These are phyloP conservation scores for Rhodomyrtus tomentosa DNA, from an alignment of 345 rosid genomes.

Conservation along the genomic window DNA sequence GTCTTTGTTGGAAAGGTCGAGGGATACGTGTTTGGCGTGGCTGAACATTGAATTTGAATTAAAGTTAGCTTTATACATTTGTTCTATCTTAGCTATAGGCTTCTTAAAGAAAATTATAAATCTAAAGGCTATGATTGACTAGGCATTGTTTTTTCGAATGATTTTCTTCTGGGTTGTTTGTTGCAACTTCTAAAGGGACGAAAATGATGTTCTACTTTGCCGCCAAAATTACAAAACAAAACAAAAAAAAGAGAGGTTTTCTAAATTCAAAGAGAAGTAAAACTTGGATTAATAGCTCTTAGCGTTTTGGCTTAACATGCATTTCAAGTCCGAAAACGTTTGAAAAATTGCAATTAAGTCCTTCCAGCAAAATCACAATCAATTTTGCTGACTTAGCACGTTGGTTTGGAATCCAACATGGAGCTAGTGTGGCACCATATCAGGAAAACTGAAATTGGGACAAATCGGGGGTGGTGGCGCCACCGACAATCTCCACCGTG, in stretches of 20 bases:
- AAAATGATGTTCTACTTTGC: background rate
- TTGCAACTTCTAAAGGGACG: background rate
- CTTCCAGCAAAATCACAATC: rapidly evolving
- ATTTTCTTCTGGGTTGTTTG: background rate
- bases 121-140: background rate
- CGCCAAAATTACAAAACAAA: background rate
- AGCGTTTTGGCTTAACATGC: background rate
- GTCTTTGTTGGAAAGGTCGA: background rate
- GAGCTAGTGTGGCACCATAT: background rate
- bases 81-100: background rate
- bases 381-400: background rate
- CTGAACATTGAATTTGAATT: background rate
- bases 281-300: background rate
- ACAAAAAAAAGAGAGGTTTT: too few species aligned
- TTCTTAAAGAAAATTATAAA: background rate
- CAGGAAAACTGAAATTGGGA: too few species aligned
- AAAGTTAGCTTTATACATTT: background rate
- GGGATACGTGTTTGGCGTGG: background rate
- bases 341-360: background rate
- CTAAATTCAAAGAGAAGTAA: background rate
- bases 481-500: too few species aligned
- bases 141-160: background rate
- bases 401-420: background rate
- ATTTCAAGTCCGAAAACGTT: background rate
- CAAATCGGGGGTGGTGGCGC: too few species aligned